These are phyloP conservation scores for Talaromyces sp. DNA, from an alignment of 2,329 filamentous ascomycete species.

Conservation along the genomic window DNA sequence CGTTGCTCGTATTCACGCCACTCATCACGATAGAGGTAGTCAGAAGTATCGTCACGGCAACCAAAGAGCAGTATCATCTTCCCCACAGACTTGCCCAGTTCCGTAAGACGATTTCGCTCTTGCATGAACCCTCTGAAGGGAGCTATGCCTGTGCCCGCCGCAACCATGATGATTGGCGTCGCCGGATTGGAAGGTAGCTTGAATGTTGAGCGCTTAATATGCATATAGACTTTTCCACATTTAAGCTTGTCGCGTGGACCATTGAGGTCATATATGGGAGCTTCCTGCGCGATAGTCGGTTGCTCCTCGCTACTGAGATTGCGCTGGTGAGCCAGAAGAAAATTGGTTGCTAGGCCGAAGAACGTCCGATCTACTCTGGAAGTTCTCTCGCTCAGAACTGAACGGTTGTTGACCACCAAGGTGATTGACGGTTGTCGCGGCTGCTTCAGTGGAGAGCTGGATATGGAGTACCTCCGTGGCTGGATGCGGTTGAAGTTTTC, in stretches of 20 bases:
- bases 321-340: constrained; percentile 14
- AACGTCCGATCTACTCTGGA: not conserved
- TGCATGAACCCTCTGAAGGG: constrained; percentile 8
- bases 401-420: constrained; percentile 15
- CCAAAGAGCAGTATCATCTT: constrained; percentile 9
- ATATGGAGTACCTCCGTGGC: constrained; percentile 27
- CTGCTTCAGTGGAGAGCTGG: constrained; percentile 22
- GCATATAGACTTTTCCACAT: constrained; percentile 11
- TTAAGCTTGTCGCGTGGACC: constrained; percentile 6
- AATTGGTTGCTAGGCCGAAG: constrained; percentile 10
- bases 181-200: constrained; percentile 18
- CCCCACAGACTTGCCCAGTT: not conserved
- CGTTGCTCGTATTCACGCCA: not conserved
- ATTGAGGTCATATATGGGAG: not conserved
- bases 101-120: not conserved
- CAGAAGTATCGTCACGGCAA: not conserved
- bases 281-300: not conserved
- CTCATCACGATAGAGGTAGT: constrained; percentile 11
- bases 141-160: constrained; percentile 9
- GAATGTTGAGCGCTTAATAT: constrained; percentile 18
- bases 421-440: constrained; percentile 21
- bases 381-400: not conserved
- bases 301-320: not conserved
- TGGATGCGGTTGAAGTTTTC: constrained; percentile 23
- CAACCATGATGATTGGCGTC: constrained; percentile 4